These are phyloP conservation scores for Hanseniaspora guilliermondii DNA, from an alignment of 805 yeast genomes.

Conservation along the genomic window DNA sequence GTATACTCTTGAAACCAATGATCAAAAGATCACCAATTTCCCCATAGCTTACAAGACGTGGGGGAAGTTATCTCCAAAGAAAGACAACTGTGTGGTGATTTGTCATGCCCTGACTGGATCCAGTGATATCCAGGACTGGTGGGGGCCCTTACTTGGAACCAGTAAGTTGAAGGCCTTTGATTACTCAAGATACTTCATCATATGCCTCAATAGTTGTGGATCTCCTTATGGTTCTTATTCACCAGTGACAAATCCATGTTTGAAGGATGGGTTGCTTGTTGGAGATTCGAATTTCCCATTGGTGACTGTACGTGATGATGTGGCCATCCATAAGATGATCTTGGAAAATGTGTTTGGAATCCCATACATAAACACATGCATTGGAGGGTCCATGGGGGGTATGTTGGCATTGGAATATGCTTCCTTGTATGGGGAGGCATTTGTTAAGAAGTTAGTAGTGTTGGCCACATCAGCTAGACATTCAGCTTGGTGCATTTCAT, in stretches of 20 bases:
- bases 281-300: constrained; percentile 95
- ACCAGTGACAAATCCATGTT: constrained; percentile 47
- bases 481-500: constrained; percentile 96
- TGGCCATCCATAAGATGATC: constrained; percentile 60
- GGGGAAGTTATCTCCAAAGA: constrained; percentile 66
- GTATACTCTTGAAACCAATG: constrained; percentile 67
- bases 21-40: constrained; percentile 39
- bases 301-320: constrained; percentile 88
- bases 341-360: constrained; percentile 41
- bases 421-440: constrained; percentile 45
- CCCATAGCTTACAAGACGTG: constrained; percentile 94
- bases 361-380: constrained; percentile 64
- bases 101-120: constrained; percentile 96
- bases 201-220: constrained; percentile 86
- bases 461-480: constrained; percentile 90
- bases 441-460: constrained; percentile 62
- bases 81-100: constrained; percentile 72
- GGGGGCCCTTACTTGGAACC: constrained; percentile 90
- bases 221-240: constrained; percentile 95
- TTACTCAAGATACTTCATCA: constrained; percentile 70
- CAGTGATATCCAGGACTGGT: constrained; percentile 92
- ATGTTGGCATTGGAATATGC: constrained; percentile 89
- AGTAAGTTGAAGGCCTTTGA: constrained; percentile 64
- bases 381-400: constrained; percentile 99
- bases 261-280: constrained; percentile 57